These are phyloP conservation scores for Ceratocystis huliohia DNA, from an alignment of 2,329 filamentous ascomycete genomes.

Conservation along the genomic window DNA sequence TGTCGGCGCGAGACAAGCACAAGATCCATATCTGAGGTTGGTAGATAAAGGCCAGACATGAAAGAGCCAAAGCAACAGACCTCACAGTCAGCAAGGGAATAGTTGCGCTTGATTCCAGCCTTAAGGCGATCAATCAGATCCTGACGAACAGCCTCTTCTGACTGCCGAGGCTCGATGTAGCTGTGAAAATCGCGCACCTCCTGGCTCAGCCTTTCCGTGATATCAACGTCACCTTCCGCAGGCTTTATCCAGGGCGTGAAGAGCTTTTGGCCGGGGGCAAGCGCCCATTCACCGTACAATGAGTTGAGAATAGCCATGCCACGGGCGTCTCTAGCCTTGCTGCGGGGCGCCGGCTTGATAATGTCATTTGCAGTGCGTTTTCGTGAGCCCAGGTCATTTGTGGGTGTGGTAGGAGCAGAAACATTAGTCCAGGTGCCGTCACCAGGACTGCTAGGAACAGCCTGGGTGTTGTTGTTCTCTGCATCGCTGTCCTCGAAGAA, in stretches of 20 bases:
- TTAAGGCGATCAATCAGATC: conserved; percentile 60
- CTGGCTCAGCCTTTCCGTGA: conserved; percentile 50
- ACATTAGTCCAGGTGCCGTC: conserved; percentile 19
- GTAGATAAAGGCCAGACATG: conserved; percentile 61
- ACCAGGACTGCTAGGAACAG: conserved; percentile 9
- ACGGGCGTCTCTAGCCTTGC: conserved; percentile 28
- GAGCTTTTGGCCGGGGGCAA: conserved; percentile 29
- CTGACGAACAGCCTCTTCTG: conserved; percentile 62
- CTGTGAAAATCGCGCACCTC: conserved; percentile 84
- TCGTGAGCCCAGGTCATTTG: conserved; percentile 42
- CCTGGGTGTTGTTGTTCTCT: conserved; percentile 29
- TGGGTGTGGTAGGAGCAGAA: conserved; percentile 21
- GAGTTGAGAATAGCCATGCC: conserved; percentile 37
- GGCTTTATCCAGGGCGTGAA: conserved; percentile 41
- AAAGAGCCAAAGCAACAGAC: conserved; percentile 84
- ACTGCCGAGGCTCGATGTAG: conserved; percentile 63
- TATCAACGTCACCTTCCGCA: conserved; percentile 4
- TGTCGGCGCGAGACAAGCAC: conserved; percentile 57
- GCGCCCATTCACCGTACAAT: conserved; percentile 41
- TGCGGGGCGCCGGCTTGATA: conserved; percentile 47
- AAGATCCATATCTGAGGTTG: conserved; percentile 82
- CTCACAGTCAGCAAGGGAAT: conserved; percentile 46
- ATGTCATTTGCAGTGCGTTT: conserved; percentile 65
- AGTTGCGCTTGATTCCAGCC: conserved; percentile 39
- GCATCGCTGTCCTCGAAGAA: conserved; percentile 61